Evolutionary conservation across 202 grass and related monocot genomes (phyloP), one percentile per base, ranked within the genome.

Genomic region (Dendrocalamus latiflorus): DNA sequence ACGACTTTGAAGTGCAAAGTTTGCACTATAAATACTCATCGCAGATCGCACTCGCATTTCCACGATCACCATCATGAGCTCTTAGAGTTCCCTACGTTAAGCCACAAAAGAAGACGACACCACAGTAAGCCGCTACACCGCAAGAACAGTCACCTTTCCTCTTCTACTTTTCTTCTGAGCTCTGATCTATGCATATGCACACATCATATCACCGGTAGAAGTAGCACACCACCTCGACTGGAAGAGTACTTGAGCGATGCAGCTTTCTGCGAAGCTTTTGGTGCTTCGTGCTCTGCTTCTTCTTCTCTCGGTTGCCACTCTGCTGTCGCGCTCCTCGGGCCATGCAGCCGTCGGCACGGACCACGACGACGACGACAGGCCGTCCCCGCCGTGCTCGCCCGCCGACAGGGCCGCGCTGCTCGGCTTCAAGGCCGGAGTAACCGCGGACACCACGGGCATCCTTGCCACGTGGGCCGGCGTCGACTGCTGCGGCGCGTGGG

Each of bases 401-500:
- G 66, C 15, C 5, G 94, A 97, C 70, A 76, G 75, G 15, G 85
- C 83, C 5, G 88, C 90, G 42, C 84, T 97, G 37, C 88, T 91
- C 0, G 84, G 83, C 18, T 94, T 97, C 84, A 97, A 91, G 88
- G 86, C 90, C 26, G 62, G 55, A 50, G 80, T 93, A 57, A 0
- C 81, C 26, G 53, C 17, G 22, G 94, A 97, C 81, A 89, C 87
- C 16, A 92, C 90, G 8, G 86, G 84, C 67, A 94, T 92, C 77
- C 88, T 97, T 1, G 75, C 75, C 1, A 94, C 95, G 33, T 93
- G 92, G 95, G 18, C 55, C 2, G 86, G 92, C 10, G 24, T 7
- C 30, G 81, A 93, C 73, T 93, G 90, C 76, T 94, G 92, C 78
- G 90, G 73, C 56, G 87, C 59, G 51, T 97, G 92, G 94, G 90